These are phyloP conservation scores for Arthromyces matolae DNA, from an alignment of 768 basidiomycete genomes.

Conservation along the genomic window DNA sequence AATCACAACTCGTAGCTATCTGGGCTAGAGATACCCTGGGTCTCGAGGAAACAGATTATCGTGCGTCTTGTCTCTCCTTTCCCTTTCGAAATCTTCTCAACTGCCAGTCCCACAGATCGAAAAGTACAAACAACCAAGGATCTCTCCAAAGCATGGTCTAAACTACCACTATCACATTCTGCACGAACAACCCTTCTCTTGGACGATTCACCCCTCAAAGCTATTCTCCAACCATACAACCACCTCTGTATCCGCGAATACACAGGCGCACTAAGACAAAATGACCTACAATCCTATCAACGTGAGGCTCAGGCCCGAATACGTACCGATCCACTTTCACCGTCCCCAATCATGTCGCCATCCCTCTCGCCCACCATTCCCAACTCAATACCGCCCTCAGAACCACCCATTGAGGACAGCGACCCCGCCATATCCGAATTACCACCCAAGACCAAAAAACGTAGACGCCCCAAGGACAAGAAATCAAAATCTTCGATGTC, in stretches of 20 bases:
- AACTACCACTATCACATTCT: constrained; percentile 32
- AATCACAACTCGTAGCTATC: constrained; percentile 48
- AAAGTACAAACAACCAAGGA: constrained; percentile 70
- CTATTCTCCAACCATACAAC: constrained; percentile 71
- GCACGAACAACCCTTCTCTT: constrained; percentile 43
- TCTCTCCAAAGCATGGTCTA: constrained; percentile 62
- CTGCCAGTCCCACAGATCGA: constrained; percentile 24
- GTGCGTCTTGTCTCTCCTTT: constrained; percentile 40
- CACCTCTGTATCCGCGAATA: constrained; percentile 79
- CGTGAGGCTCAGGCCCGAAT: not conserved
- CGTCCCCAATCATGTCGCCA: not conserved
- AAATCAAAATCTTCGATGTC: no score
- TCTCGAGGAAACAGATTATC: constrained; percentile 53
- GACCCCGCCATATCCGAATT: not conserved
- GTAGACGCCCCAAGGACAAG: constrained; percentile 13
- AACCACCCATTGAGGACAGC: no score
- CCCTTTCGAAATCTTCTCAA: not conserved
- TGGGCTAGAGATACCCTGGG: constrained; percentile 84
- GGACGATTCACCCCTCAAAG: constrained; percentile 54
- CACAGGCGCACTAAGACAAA: constrained; percentile 19
- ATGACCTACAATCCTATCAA: constrained; percentile 7
- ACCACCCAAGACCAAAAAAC: constrained; percentile 8
- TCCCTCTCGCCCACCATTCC: not conserved
- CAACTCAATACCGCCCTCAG: not conserved
- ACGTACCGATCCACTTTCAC: not conserved